Conservation (phyloP, 1,284 basidiomycete genomes). For the Heterobasidion occidentale region DNA sequence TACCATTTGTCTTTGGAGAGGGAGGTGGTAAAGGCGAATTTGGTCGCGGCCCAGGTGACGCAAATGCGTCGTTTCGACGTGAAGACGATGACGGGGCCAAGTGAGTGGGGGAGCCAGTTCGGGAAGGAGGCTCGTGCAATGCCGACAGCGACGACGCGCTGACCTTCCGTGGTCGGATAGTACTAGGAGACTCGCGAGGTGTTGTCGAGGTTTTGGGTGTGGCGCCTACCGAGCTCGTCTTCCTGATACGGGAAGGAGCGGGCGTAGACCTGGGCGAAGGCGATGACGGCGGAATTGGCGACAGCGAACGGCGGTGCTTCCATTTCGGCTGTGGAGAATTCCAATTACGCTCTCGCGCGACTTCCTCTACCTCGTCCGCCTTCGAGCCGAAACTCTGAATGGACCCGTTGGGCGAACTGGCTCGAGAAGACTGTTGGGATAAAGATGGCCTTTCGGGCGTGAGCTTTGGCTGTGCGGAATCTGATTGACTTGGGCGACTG, state of each 20-base stretch:
- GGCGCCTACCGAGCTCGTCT: not conserved
- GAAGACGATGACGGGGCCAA: not conserved
- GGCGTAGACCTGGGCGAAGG: not conserved
- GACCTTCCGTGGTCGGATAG: slow-evolving; percentile 33
- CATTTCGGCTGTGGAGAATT: slow-evolving; percentile 48
- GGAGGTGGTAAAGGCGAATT: slow-evolving; percentile 15
- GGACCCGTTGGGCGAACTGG: slow-evolving; percentile 34
- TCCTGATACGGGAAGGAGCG: not conserved
- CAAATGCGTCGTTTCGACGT: slow-evolving; percentile 32
- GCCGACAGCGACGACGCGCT: slow-evolving; percentile 50
- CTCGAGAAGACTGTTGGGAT: slow-evolving; percentile 26
- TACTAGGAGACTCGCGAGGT: slow-evolving; percentile 20
- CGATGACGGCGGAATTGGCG: not conserved
- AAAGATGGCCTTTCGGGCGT: slow-evolving; percentile 13
- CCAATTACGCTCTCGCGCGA: slow-evolving; percentile 48
- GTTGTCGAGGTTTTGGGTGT: not conserved
- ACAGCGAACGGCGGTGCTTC: slow-evolving; percentile 15
- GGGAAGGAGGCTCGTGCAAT: slow-evolving; percentile 15
- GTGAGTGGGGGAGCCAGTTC: not conserved
- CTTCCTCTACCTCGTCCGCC: slow-evolving; percentile 11
- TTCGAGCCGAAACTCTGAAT: slow-evolving; percentile 1
- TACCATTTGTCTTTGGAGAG: not conserved
- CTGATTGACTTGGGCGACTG: slow-evolving; percentile 7
- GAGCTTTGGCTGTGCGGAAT: no score
- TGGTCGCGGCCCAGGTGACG: slow-evolving; percentile 1